A percentile compares a stretch with the other conserved stretches of the same genome.
phyloP scores from a whole-genome alignment of 352 stramenopile genomes.

The Peronospora belbahrii region DNA sequence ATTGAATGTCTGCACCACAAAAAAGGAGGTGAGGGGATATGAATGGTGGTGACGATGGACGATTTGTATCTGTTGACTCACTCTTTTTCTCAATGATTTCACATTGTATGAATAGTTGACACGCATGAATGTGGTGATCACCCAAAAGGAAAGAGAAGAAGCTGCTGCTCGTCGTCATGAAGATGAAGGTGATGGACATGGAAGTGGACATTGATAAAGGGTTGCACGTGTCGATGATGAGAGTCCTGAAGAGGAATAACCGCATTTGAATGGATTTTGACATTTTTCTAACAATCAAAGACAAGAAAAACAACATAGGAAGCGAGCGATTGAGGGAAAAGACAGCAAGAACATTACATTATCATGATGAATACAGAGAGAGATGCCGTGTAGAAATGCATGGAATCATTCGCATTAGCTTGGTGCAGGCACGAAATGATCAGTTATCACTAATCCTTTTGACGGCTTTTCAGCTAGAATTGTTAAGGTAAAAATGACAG shows the following conservation, averaged over 20 bases:
- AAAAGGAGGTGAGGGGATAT: conserved; percentile 81
- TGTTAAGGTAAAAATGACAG: too few relatives aligned
- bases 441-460: too few relatives aligned
- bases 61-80: neutral
- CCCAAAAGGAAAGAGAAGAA: conserved; percentile 72
- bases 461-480: too few relatives aligned
- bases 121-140: conserved; percentile 76
- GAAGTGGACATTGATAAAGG: conserved; percentile 35
- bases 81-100: neutral
- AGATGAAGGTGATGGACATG: conserved; percentile 35
- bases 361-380: conserved; percentile 20
- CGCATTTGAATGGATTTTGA: conserved; percentile 3
- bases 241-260: neutral
- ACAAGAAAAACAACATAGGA: conserved; percentile 8
- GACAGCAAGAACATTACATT: too few relatives aligned
- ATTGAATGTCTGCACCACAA: conserved; percentile 93
- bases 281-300: conserved; percentile 6
- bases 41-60: neutral
- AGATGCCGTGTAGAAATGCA: too few relatives aligned
- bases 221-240: neutral
- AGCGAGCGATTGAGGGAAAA: too few relatives aligned
- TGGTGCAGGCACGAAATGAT: too few relatives aligned
- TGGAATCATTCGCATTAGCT: too few relatives aligned
- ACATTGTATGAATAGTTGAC: conserved; percentile 40
- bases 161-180: conserved; percentile 41